These are phyloP conservation scores for Cucumis sativus DNA, from an alignment of 306 rosid genomes.

Conservation along the genomic window DNA sequence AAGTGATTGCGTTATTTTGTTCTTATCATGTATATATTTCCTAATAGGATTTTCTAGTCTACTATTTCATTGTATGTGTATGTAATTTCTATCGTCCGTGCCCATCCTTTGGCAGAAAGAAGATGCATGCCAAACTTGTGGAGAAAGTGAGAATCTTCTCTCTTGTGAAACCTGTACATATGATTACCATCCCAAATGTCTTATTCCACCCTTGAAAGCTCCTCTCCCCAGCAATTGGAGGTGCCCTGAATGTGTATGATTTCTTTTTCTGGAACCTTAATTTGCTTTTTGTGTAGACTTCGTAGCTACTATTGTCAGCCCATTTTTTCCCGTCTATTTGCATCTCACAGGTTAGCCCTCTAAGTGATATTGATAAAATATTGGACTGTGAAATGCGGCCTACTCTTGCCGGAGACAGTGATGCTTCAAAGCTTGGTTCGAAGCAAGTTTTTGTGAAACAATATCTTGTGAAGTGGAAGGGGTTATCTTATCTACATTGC, in stretches of 20 bases:
- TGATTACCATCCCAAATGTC: conserved; percentile 73
- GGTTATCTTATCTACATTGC: conserved; percentile 78
- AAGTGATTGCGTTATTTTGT: not conserved
- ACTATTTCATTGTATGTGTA: not conserved
- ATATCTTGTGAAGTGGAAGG: conserved; percentile 98
- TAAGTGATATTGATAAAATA: conserved; percentile 77
- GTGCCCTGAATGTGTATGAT: conserved; percentile 96
- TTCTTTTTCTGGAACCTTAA: conserved; percentile 9
- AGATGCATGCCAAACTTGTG: conserved; percentile 87
- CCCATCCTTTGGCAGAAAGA: conserved; percentile 43
- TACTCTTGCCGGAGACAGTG: conserved; percentile 60
- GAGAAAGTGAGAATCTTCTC: conserved; percentile 65
- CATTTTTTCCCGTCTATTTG: not conserved
- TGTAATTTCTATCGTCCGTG: not conserved
- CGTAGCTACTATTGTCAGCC: conserved; percentile 11
- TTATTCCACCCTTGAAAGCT: conserved; percentile 67
- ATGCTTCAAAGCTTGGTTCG: conserved; percentile 55
- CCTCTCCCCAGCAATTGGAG: conserved; percentile 65
- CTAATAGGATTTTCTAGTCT: not conserved
- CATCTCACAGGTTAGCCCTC: conserved; percentile 83
- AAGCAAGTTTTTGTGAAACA: conserved; percentile 91
- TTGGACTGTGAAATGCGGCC: conserved; percentile 96
- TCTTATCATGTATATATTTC: not conserved
- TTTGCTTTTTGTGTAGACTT: conserved; percentile 5
- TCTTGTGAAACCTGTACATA: conserved; percentile 81